Evolutionary conservation across 371 early-diverging fungal species (phyloP).

Genomic region (Blastocladiella emersonii): DNA sequence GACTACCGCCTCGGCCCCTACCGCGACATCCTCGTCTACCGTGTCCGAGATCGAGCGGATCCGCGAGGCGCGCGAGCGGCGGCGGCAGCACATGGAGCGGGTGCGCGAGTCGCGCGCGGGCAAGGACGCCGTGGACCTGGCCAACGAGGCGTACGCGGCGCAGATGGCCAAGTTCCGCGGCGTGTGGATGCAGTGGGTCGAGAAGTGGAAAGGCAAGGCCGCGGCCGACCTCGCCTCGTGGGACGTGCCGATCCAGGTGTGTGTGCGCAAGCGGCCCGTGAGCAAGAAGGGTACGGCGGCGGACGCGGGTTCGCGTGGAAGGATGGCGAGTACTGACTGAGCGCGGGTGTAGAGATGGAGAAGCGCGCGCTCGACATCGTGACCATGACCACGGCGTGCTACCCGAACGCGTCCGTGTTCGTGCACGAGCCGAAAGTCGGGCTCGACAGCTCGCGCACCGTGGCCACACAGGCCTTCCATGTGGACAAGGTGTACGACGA

Average conservation of each 20-base stretch:
- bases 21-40: not conserved
- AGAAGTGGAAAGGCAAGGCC: not conserved
- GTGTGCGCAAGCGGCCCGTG: constrained; percentile 15
- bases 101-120: constrained; percentile 2
- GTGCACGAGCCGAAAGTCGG: constrained; percentile 20
- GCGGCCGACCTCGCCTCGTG: not conserved
- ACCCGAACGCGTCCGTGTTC: not conserved
- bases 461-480: constrained; percentile 26
- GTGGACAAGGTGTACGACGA: constrained; percentile 36
- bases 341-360: not conserved
- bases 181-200: constrained; percentile 2
- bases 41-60: constrained; percentile 6
- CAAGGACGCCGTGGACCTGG: constrained; percentile 2
- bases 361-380: not conserved
- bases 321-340: too few relatives aligned
- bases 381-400: not conserved
- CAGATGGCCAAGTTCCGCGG: constrained; percentile 5
- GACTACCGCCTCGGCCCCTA: not conserved
- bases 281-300: constrained; percentile 7
- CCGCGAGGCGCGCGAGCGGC: constrained; percentile 2
- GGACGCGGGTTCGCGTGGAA: too few relatives aligned
- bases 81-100: constrained; percentile 2
- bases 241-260: constrained; percentile 12
- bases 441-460: constrained; percentile 24
- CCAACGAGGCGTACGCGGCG: constrained; percentile 4